A percentile compares a stretch with the other conserved stretches of the same genome.
These are phyloP conservation scores for Warburgia ugandensis DNA, from an alignment of 164 flowering plant species.

Conservation along the genomic window DNA sequence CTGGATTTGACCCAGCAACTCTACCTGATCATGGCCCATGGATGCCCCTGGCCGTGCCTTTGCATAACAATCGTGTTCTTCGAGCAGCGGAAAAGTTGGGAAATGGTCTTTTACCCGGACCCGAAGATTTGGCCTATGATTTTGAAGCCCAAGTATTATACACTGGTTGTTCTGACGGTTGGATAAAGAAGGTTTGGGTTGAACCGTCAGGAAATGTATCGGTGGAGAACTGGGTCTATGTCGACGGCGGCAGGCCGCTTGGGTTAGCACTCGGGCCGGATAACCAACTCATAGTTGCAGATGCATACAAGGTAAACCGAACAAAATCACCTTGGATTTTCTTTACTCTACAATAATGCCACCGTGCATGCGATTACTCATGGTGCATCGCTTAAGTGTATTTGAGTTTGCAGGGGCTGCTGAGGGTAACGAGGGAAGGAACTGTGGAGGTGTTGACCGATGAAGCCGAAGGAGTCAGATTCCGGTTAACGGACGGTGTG, in stretches of 20 bases:
- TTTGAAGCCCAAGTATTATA: slow-evolving; percentile 31
- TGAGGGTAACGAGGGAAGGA: slow-evolving; percentile 43
- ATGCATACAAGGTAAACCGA: slow-evolving; percentile 42
- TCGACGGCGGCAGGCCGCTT: slow-evolving; percentile 70
- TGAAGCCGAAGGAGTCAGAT: slow-evolving; percentile 59
- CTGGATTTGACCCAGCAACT: slow-evolving; percentile 49
- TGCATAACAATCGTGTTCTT: slow-evolving; percentile 27
- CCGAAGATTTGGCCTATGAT: slow-evolving; percentile 74
- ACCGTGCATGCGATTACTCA: too few species aligned
- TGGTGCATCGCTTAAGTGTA: too few species aligned
- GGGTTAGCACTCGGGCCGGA: slow-evolving; percentile 43
- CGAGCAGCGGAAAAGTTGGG: slow-evolving; percentile 40
- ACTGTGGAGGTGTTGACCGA: slow-evolving; percentile 39
- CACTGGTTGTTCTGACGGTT: slow-evolving; percentile 71
- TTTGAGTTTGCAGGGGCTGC: slow-evolving; percentile 82
- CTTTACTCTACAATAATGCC: background rate
- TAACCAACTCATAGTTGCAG: slow-evolving; percentile 46
- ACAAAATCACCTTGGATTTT: background rate
- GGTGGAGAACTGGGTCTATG: slow-evolving; percentile 46
- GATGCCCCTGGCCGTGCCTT: slow-evolving; percentile 17
- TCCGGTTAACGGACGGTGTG: slow-evolving; percentile 55
- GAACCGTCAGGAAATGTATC: slow-evolving; percentile 22
- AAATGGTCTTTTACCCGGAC: slow-evolving; percentile 34
- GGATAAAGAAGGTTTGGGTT: slow-evolving; percentile 55
- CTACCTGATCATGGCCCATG: slow-evolving; percentile 29